Conservation (phyloP, 75 land plant species). For the Picea glauca region DNA sequence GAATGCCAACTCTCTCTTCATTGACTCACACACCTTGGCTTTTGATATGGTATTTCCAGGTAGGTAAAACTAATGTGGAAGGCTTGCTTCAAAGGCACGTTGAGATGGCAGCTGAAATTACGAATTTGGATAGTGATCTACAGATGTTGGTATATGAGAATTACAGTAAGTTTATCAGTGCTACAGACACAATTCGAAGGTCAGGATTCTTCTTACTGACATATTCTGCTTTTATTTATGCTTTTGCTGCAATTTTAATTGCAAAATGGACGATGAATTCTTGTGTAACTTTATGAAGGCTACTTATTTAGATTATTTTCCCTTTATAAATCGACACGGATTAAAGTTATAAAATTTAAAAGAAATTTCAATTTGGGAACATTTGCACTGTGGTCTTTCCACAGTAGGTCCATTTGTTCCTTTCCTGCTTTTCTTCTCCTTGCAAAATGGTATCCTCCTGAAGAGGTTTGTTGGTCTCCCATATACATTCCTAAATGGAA, state of each 20-base stretch:
- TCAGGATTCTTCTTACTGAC: constrained; percentile 4
- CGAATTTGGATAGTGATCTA: constrained; percentile 93
- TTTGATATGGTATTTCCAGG: constrained; percentile 31
- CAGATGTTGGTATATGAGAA: constrained; percentile 99
- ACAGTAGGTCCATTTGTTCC: no score
- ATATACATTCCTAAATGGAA: no score
- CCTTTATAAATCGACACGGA: not conserved
- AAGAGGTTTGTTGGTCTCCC: no score
- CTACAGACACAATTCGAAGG: constrained; percentile 97
- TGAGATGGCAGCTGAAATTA: constrained; percentile 98
- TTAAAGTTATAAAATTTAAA: not conserved
- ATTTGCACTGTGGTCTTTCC: no score
- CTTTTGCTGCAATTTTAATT: not conserved
- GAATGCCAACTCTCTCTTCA: not conserved
- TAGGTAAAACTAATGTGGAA: constrained; percentile 70
- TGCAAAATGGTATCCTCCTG: no score
- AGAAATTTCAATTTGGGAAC: no score
- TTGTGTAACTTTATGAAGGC: not conserved
- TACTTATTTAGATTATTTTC: not conserved
- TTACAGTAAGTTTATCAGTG: constrained; percentile 98
- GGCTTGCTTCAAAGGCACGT: constrained; percentile 88
- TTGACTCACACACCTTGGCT: not conserved
- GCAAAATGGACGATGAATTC: not conserved
- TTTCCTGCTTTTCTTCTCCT: not conserved
- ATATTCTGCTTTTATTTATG: no score